phyloP scores from a whole-genome alignment of 805 yeast genomes.

The Candida schatavii region DNA sequence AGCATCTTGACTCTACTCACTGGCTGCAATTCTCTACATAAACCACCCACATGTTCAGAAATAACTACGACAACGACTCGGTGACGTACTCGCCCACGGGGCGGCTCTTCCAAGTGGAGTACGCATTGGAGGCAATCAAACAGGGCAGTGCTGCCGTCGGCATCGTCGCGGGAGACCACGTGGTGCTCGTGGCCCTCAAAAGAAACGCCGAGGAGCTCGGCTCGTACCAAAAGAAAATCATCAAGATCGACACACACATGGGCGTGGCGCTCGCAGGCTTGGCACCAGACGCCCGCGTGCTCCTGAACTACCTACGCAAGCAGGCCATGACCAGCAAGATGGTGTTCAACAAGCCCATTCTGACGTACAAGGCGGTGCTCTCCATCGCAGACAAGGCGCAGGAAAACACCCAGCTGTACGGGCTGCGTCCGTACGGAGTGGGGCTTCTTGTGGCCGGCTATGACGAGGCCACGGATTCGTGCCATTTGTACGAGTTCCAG shows the following conservation, averaged over 20 bases:
- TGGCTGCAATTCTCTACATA: too few relatives aligned
- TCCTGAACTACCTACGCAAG: conserved; percentile 83
- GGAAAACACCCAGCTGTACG: conserved; percentile 91
- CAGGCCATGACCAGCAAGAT: conserved; percentile 86
- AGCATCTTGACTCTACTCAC: too few relatives aligned
- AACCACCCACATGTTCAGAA: conserved; percentile 96
- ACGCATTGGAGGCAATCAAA: conserved; percentile 92
- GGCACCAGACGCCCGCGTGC: conserved; percentile 96
- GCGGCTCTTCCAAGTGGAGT: conserved; percentile 82
- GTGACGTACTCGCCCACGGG: conserved; percentile 97
- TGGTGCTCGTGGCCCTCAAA: conserved; percentile 88
- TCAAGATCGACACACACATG: conserved; percentile 88
- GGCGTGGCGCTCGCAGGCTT: conserved; percentile 96
- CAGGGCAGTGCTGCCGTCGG: conserved; percentile 99
- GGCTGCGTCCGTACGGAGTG: conserved; percentile 97
- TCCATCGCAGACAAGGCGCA: conserved; percentile 96
- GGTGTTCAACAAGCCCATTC: conserved; percentile 82
- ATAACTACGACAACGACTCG: conserved; percentile 97
- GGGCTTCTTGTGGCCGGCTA: conserved; percentile 87
- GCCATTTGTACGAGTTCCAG: conserved; percentile 86
- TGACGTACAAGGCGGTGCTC: conserved; percentile 77
- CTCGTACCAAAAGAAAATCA: conserved; percentile 90
- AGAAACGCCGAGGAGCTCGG: conserved; percentile 97
- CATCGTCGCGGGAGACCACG: conserved; percentile 78
- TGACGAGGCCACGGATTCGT: conserved; percentile 81